These are phyloP conservation scores for Aspergillus quadrilineatus DNA, from an alignment of 2,329 filamentous ascomycete species.

Conservation along the genomic window DNA sequence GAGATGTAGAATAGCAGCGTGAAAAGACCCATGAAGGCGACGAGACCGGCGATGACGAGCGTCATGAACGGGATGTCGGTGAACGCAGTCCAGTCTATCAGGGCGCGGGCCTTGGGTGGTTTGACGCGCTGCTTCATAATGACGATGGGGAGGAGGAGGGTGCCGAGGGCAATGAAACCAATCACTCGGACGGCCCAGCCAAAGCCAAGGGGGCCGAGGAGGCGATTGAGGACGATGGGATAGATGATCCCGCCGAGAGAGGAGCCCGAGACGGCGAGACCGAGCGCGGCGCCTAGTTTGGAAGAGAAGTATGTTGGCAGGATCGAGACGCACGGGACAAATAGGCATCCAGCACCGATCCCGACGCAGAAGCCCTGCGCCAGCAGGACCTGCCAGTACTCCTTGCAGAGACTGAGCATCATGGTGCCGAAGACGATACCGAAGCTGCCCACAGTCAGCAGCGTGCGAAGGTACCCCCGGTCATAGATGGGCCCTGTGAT, in stretches of 20 bases:
- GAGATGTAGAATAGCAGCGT: slow-evolving; percentile 27
- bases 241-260: slow-evolving; percentile 16
- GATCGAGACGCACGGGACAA: slow-evolving; percentile 32
- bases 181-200: slow-evolving; percentile 8
- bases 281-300: slow-evolving; percentile 31
- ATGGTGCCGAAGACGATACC: slow-evolving; percentile 44
- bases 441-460: slow-evolving; percentile 30
- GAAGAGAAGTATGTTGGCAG: slow-evolving; percentile 32
- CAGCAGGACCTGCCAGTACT: slow-evolving; percentile 48
- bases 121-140: slow-evolving; percentile 10
- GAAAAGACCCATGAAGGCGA: slow-evolving; percentile 19
- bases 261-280: slow-evolving; percentile 30
- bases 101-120: not conserved
- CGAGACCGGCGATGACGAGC: not conserved
- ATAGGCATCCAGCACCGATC: slow-evolving; percentile 43
- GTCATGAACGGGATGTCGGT: slow-evolving; percentile 4
- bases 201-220: slow-evolving; percentile 1
- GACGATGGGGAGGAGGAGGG: not conserved
- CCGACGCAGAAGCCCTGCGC: slow-evolving; percentile 51
- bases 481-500: slow-evolving; percentile 46
- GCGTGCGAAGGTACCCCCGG: slow-evolving; percentile 41
- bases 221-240: not conserved
- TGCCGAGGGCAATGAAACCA: slow-evolving; percentile 6
- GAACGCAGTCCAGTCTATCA: slow-evolving; percentile 7
- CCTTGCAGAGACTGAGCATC: slow-evolving; percentile 43